phyloP scores from a whole-genome alignment of 2,329 filamentous ascomycete genomes.

The Chaetomium strumarium region DNA sequence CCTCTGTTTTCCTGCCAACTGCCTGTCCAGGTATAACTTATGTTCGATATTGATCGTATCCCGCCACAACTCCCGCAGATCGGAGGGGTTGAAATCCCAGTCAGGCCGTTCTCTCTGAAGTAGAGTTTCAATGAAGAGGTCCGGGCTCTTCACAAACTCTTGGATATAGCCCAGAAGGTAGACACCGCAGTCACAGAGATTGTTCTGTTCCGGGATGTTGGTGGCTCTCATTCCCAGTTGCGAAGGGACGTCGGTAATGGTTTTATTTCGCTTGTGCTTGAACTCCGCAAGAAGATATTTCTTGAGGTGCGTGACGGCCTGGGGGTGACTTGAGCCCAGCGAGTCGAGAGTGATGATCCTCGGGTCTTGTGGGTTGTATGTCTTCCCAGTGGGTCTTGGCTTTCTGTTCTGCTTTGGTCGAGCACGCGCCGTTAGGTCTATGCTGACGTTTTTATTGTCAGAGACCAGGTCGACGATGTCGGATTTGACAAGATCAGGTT shows the following conservation, averaged over 20 bases:
- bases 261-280: conserved; percentile 48
- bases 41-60: conserved; percentile 60
- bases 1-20: conserved; percentile 33
- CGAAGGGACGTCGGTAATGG: conserved; percentile 31
- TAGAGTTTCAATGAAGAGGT: conserved; percentile 61
- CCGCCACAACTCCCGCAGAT: conserved; percentile 61
- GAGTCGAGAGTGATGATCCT: conserved; percentile 87
- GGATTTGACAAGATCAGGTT: conserved; percentile 1
- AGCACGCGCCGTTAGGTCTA: not conserved
- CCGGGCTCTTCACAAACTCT: conserved; percentile 71
- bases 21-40: conserved; percentile 45
- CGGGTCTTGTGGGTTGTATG: conserved; percentile 49
- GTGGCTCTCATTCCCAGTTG: conserved; percentile 59
- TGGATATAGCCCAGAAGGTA: conserved; percentile 81
- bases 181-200: conserved; percentile 84
- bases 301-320: conserved; percentile 62
- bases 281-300: conserved; percentile 74
- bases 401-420: conserved; percentile 23
- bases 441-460: conserved; percentile 8
- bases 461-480: conserved; percentile 16
- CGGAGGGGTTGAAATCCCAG: conserved; percentile 51
- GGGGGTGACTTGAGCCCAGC: conserved; percentile 57
- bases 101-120: conserved; percentile 50
- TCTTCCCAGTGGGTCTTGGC: conserved; percentile 28
- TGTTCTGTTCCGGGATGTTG: conserved; percentile 71